Base-by-base conservation (phyloP, 352 stramenopile genomes). In the Phytophthora quininea region DNA sequence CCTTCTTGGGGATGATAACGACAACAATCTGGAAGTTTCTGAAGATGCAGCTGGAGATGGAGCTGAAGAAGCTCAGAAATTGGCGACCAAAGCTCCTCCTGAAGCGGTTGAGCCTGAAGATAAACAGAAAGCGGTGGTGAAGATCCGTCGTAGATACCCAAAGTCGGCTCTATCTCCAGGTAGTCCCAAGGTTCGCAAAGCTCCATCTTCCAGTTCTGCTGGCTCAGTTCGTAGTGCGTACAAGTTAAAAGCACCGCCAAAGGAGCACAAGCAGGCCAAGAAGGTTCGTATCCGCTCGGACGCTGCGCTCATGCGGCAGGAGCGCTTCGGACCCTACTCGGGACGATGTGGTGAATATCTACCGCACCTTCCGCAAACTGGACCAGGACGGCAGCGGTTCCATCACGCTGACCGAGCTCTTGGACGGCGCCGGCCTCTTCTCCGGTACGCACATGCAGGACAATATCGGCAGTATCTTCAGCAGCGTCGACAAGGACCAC, bases 391-490 rank as follows among this genome's bases (percentile, higher is more conserved):
- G 77, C n/a, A 92, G 83, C 62, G 84, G 86, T 0, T 71, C 72
- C 15, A 87, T 93, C 58, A 88, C 85, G 38, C 46, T 92, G 27
- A 69, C 69, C 0, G 86, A 95, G 50, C 64, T 95, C 0, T 61
- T 89, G 4, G 70, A 86, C 15, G 82, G 79, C n/a, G 74, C 81
- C 1, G 82, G 79, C 11, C 67, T 91, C 14, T 90, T 91, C 62
- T 71, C 79, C 0, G 82, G 84, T 8, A 80, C 76, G 2, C 74
- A 91, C 24, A 73, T 92, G 67, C 82, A 88, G 15, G 80, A 91
- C 15, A 91, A 91, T 32, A 66, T 92, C 2, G 78, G 79, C 50
- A 86, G 86, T 31, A 90, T 95, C 51, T 95, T 95, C 68, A 85
- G 73, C 57, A 89, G 81, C 40, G 82, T 95, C 53, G 86, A 95